Conservation (phyloP, 192 early-diverging fungal species). For the Mortierella claussenii region DNA sequence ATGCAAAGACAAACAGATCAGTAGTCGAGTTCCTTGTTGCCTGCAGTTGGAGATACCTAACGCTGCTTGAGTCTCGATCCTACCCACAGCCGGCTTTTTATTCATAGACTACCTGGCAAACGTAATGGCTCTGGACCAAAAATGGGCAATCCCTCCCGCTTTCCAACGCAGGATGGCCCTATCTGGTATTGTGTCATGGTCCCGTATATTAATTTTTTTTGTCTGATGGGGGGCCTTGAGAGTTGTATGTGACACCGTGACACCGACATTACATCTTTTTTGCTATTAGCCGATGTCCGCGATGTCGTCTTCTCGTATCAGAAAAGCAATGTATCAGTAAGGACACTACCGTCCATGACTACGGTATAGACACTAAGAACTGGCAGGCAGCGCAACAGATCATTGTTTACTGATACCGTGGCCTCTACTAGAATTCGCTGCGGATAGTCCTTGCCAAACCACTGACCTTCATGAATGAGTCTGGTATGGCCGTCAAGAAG, state of each 20-base stretch:
- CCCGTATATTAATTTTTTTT: too few species aligned
- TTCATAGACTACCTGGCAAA: conserved; percentile 71
- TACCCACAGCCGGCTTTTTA: conserved; percentile 63
- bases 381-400: too few species aligned
- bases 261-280: background rate
- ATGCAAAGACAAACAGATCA: background rate
- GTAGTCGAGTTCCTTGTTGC: background rate
- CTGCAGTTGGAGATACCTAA: too few species aligned
- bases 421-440: conserved; percentile 59
- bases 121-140: conserved; percentile 62
- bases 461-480: conserved; percentile 64
- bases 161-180: conserved; percentile 51
- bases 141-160: conserved; percentile 33
- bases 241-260: too few species aligned
- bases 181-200: conserved; percentile 25
- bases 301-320: conserved; percentile 61
- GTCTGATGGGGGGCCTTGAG: too few species aligned
- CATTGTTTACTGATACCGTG: too few species aligned
- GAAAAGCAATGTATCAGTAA: conserved; percentile 40
- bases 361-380: too few species aligned
- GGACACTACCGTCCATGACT: too few species aligned
- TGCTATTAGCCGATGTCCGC: conserved; percentile 60
- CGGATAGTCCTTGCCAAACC: conserved; percentile 68
- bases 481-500: conserved; percentile 61
- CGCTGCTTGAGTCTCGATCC: too few species aligned